Conservation (phyloP, 1,284 basidiomycete species). For the Leccinum insolens region DNA sequence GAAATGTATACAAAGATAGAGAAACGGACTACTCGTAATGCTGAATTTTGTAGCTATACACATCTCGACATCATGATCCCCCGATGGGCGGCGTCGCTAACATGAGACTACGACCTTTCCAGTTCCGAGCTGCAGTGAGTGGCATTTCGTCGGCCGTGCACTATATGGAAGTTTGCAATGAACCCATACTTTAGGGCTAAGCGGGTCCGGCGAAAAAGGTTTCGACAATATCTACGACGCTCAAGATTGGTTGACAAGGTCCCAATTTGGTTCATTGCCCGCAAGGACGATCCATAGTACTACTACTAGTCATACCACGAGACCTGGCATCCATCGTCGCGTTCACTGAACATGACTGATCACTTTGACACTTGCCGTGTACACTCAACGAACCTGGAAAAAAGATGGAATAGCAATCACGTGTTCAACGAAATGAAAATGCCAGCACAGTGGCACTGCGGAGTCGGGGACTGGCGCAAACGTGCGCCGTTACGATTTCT, state of each 20-base stretch:
- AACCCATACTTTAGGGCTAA: conserved; percentile 32
- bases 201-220: conserved; percentile 36
- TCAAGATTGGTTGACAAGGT: conserved; percentile 28
- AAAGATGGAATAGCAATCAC: too few species aligned
- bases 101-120: neutral
- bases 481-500: too few species aligned
- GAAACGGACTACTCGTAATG: too few species aligned
- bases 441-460: too few species aligned
- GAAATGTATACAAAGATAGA: too few species aligned
- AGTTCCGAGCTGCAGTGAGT: conserved; percentile 33
- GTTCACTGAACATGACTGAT: too few species aligned
- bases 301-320: conserved; percentile 4
- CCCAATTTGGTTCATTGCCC: conserved; percentile 17
- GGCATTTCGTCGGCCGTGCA: neutral
- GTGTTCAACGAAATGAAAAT: too few species aligned
- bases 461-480: too few species aligned
- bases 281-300: conserved; percentile 12
- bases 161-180: neutral
- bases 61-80: neutral
- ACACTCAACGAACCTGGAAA: too few species aligned
- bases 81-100: too few species aligned
- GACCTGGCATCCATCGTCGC: conserved; percentile 2
- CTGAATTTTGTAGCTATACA: too few species aligned
- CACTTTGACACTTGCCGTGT: too few species aligned
- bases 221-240: conserved; percentile 36